phyloP scores from a whole-genome alignment of 768 basidiomycete genomes.

The Exsudoporus frostii region DNA sequence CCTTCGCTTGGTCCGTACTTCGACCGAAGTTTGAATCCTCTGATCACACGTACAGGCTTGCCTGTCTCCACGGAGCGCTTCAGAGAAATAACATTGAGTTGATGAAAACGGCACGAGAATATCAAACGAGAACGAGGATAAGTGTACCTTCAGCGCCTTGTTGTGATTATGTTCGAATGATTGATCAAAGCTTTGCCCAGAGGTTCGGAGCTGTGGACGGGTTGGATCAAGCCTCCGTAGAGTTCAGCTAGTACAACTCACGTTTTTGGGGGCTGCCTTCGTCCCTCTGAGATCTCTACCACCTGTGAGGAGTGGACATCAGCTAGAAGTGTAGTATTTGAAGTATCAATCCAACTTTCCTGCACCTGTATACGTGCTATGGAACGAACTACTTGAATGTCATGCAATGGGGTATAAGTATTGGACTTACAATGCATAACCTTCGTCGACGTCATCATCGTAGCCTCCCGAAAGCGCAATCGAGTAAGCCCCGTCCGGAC shows the following conservation, averaged over 20 bases:
- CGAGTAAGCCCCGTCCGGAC: slow-evolving; percentile 72
- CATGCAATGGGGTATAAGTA: neutral
- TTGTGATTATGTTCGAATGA: slow-evolving; percentile 73
- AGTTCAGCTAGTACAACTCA: slow-evolving; percentile 29
- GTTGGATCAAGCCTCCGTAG: neutral
- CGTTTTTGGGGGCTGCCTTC: slow-evolving; percentile 78
- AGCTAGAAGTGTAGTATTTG: neutral
- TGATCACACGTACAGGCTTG: slow-evolving; percentile 82
- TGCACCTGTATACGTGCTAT: slow-evolving; percentile 73
- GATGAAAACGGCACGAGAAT: neutral
- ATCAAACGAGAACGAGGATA: neutral
- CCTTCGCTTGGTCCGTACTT: slow-evolving; percentile 79
- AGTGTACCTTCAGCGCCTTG: slow-evolving; percentile 56
- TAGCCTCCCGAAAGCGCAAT: slow-evolving; percentile 89
- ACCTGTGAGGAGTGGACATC: slow-evolving; percentile 39
- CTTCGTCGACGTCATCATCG: slow-evolving; percentile 79
- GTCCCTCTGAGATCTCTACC: slow-evolving; percentile 89
- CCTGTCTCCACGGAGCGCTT: slow-evolving; percentile 76
- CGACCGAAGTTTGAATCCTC: slow-evolving; percentile 67
- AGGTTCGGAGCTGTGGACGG: slow-evolving; percentile 72
- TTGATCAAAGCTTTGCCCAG: slow-evolving; percentile 82
- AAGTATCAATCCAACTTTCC: slow-evolving; percentile 36
- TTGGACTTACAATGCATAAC: slow-evolving; percentile 72
- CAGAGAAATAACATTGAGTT: neutral
- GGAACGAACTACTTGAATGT: neutral